Conservation (phyloP, 306 rosid species). For the Malus sylvestris region DNA sequence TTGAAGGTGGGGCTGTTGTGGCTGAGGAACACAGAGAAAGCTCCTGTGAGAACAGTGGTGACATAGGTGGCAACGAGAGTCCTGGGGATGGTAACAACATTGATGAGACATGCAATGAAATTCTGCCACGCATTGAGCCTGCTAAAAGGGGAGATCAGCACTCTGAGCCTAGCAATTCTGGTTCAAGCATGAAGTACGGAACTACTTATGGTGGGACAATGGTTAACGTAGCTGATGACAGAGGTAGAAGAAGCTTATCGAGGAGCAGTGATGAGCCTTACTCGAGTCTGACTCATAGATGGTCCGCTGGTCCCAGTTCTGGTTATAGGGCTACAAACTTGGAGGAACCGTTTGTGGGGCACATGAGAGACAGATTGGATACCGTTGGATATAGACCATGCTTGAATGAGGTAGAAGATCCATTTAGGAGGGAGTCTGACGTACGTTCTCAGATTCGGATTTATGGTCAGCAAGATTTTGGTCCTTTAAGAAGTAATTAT, state of each 20-base stretch:
- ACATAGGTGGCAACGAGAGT: constrained; percentile 25
- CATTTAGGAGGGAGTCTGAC: constrained; percentile 23
- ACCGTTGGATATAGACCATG: constrained; percentile 24
- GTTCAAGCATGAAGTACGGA: constrained; percentile 14
- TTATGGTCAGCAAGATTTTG: constrained; percentile 33
- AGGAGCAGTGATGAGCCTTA: constrained; percentile 7
- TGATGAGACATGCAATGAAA: constrained; percentile 16
- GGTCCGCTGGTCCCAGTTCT: constrained; percentile 20
- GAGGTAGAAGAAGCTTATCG: constrained; percentile 3
- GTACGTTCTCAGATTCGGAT: constrained; percentile 22
- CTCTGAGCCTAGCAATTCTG: constrained; percentile 12
- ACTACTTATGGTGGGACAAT: constrained; percentile 9
- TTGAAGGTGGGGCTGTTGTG: constrained; percentile 12
- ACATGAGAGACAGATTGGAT: constrained; percentile 17
- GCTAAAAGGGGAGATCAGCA: constrained; percentile 14
- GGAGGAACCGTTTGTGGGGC: constrained; percentile 27
- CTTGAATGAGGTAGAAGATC: constrained; percentile 22
- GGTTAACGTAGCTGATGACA: background rate
- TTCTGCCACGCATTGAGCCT: constrained; percentile 12
- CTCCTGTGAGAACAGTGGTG: constrained; percentile 12
- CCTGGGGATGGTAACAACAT: constrained; percentile 14
- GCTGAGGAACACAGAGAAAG: constrained; percentile 11
- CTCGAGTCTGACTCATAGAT: constrained; percentile 2
- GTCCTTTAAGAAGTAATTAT: constrained; percentile 14
- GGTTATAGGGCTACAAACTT: constrained; percentile 21